These are phyloP conservation scores for Fusarium coffeatum DNA, from an alignment of 2,329 filamentous ascomycete species.

Conservation along the genomic window DNA sequence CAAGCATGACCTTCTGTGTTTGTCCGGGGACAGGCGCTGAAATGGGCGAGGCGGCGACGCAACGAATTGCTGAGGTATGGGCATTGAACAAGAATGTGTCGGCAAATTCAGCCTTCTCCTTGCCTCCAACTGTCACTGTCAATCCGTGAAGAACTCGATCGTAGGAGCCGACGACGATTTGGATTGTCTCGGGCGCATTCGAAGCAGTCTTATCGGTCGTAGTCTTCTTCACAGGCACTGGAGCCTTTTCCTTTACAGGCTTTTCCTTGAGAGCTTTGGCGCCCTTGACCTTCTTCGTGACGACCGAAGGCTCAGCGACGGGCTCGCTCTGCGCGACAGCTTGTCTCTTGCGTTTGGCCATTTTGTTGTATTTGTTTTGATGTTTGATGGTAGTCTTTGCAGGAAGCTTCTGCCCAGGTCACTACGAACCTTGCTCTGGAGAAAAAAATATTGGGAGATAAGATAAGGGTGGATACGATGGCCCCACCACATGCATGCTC, in stretches of 20 bases:
- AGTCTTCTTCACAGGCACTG: conserved; percentile 42
- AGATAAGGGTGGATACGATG: conserved; percentile 49
- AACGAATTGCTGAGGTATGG: conserved; percentile 89
- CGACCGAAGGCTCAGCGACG: conserved; percentile 36
- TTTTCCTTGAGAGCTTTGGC: conserved; percentile 27
- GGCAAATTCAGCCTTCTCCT: conserved; percentile 72
- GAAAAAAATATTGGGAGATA: conserved; percentile 50
- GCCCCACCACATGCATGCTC: conserved; percentile 32
- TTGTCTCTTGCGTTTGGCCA: conserved; percentile 65
- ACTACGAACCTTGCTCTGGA: conserved; percentile 3
- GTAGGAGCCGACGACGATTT: conserved; percentile 93
- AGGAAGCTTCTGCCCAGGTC: conserved; percentile 14
- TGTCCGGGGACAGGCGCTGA: conserved; percentile 71
- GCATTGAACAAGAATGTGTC: conserved; percentile 97
- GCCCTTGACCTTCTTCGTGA: conserved; percentile 48
- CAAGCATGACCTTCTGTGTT: conserved; percentile 86
- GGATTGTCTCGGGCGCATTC: conserved; percentile 69
- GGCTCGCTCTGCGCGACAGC: conserved; percentile 46
- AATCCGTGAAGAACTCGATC: conserved; percentile 92
- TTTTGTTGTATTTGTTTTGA: conserved; percentile 41
- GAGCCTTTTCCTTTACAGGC: conserved; percentile 25
- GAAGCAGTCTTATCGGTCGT: conserved; percentile 35
- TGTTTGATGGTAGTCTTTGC: conserved; percentile 18
- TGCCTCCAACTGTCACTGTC: conserved; percentile 72
- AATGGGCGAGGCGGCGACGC: conserved; percentile 84